phyloP scores from a whole-genome alignment of 176 grass and related monocot species.

The Neostapfia colusana region DNA sequence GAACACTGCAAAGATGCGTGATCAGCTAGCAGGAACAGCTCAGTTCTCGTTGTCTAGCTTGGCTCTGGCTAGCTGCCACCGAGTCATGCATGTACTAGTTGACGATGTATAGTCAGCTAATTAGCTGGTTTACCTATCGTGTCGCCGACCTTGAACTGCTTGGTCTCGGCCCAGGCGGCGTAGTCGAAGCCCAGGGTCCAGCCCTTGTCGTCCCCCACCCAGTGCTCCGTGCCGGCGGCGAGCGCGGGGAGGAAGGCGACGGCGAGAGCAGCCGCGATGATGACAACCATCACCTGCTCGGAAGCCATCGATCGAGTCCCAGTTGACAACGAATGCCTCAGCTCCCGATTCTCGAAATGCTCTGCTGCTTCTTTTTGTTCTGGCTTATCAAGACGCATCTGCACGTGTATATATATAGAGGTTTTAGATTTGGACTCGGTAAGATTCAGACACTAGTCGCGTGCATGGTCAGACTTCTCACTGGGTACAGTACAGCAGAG shows the following conservation, averaged over 20 bases:
- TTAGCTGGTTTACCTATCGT: constrained; percentile 38
- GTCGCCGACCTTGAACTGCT: constrained; percentile 57
- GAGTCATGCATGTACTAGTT: background rate
- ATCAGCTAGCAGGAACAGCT: background rate
- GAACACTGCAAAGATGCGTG: constrained; percentile 44
- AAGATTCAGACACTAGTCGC: background rate
- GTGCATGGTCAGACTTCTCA: background rate
- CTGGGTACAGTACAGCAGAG: background rate
- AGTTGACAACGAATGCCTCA: background rate
- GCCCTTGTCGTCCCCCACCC: constrained; percentile 44
- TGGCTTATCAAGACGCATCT: background rate
- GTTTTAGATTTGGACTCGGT: background rate
- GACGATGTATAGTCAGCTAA: background rate
- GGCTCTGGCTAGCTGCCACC: background rate
- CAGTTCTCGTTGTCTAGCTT: background rate
- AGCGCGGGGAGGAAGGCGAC: constrained; percentile 15
- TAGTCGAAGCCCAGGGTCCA: constrained; percentile 43
- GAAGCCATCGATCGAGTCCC: no score
- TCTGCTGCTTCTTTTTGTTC: background rate
- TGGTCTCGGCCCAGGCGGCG: constrained; percentile 36
- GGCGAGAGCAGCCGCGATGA: background rate
- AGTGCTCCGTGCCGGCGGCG: constrained; percentile 32
- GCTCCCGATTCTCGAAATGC: background rate
- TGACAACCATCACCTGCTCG: constrained; percentile 22
- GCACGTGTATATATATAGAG: background rate